Evolutionary conservation across 2,329 filamentous ascomycete species (phyloP), one percentile per base, ranked within the genome.

Genomic region (Pleomassaria siparia): DNA sequence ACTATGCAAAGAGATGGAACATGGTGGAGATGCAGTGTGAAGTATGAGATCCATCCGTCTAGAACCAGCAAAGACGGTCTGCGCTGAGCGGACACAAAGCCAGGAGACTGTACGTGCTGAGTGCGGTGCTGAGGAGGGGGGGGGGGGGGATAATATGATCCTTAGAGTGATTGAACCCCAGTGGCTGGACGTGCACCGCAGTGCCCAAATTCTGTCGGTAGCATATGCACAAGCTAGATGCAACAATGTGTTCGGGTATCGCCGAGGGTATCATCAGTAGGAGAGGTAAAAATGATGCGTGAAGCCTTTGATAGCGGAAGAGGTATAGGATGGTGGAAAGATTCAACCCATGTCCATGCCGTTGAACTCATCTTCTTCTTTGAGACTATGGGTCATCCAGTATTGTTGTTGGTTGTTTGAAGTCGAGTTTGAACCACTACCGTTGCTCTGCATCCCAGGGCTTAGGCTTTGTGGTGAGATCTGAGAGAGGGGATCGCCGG

Each of bases 281-380:
- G 54, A 63, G 64, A 60, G 35, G 28, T 37, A 49, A 46, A 32
- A 51, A 47, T 44, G 39, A 56, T 47, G 50, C 29, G 46, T 44
- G 42, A 49, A 35, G 40, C 43, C 32, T 47, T 50, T 37, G 58
- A 53, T 49, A 47, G 55, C 44, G 49, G 53, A 45, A 51, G 50
- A 45, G 39, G 51, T 46, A 52, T 46, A 37, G 40, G 46, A 44
- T 18, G 39, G 26, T 42, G 24, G 6, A n/a, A 33, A 43, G 41
- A 40, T 43, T 67, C 58, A 70, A 46, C 60, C 60, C 65, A 70
- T 67, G 56, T 94, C 89, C 88, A 95, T 95, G 64, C 84, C 84
- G 64, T 55, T 84, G 63, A 66, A 95, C 73, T 96, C 91, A 60
- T 96, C 91, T 73, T 96, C 91, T 70, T 96, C 91, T 72, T 96